Evolutionary conservation across 306 rosid species (phyloP), one percentile per base, ranked within the genome.

Genomic region (Styphnolobium japonicum): DNA sequence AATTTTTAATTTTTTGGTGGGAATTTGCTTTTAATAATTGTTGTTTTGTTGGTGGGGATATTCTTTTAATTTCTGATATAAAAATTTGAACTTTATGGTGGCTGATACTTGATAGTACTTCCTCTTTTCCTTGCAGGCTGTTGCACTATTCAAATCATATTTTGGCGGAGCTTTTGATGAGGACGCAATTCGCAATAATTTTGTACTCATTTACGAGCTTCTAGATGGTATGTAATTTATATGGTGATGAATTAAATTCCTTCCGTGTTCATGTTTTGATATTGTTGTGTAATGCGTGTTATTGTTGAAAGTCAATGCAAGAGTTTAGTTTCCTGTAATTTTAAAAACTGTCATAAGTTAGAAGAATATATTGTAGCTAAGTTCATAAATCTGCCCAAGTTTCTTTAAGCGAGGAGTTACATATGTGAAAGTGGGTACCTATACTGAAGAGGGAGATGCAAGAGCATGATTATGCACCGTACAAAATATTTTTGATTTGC

Each of bases 121-220:
- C 16, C 62, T 70, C 25, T 79, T 84, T 55, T 69, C 58, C 22
- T 80, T 80, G 71, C 83, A 95, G 99, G 98, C 99, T 29, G 98
- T 95, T 86, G 91, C 93, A 43, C 86, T 95, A 37, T 95, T 95
- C 87, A 95, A 95, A 85, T 95, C 99, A 29, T 95, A 95, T 86
- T 95, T 95, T 83, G 99, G 99, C 19, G 98, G 99, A 62, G 94
- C 99, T 56, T 96, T 96, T 82, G 99, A 96, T 39, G 99, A 96
- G 82, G 99, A 96, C 86, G 98, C 99, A 40, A 96, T 96, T 76
- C 99, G 98, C 67, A 96, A 96, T 80, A 96, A 96, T 82, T 96
- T 93, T 85, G 99, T 96, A 64, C 94, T 96, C 83, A 96, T 96
- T 77, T 96, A 96, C 49, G 98, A 93, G 90, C 94, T 96, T 57